Conservation (phyloP, 345 rosid species). For the Eucalyptus coolabah region DNA sequence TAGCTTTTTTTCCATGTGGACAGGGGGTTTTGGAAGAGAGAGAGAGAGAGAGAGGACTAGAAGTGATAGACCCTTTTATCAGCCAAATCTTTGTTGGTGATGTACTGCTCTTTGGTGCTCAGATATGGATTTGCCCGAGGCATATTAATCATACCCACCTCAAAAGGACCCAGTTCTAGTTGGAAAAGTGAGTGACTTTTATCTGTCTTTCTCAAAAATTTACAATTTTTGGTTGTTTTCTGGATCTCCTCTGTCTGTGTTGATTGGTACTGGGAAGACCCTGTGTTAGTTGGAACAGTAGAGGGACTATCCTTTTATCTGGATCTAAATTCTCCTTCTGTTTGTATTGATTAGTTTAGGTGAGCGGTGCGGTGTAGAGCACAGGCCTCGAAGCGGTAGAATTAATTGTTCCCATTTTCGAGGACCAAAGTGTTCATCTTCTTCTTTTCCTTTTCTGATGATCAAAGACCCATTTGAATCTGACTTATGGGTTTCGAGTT, state of each 20-base stretch:
- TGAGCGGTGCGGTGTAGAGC: background rate
- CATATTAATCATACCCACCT: background rate
- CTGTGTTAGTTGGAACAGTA: background rate
- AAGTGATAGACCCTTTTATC: background rate
- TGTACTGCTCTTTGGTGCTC: background rate
- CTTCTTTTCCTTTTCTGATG: background rate
- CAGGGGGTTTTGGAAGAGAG: background rate
- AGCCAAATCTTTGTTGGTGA: background rate
- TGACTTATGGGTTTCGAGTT: background rate
- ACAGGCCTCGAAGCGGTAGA: background rate
- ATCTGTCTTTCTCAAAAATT: background rate
- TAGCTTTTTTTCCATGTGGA: background rate
- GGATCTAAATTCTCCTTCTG: background rate
- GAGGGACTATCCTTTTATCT: background rate
- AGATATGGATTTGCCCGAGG: background rate
- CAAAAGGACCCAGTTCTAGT: background rate
- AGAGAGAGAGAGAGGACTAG: background rate
- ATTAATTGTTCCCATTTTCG: background rate
- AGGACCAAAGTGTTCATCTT: background rate
- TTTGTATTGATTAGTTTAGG: background rate
- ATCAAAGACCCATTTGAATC: background rate
- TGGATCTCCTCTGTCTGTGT: background rate
- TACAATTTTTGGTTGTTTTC: background rate
- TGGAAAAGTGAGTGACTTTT: conserved; percentile 25
- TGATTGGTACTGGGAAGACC: background rate